A percentile compares a stretch with the other conserved stretches of the same genome.
Conservation (phyloP, 2,329 filamentous ascomycete genomes). For the Arthroderma sp. region DNA sequence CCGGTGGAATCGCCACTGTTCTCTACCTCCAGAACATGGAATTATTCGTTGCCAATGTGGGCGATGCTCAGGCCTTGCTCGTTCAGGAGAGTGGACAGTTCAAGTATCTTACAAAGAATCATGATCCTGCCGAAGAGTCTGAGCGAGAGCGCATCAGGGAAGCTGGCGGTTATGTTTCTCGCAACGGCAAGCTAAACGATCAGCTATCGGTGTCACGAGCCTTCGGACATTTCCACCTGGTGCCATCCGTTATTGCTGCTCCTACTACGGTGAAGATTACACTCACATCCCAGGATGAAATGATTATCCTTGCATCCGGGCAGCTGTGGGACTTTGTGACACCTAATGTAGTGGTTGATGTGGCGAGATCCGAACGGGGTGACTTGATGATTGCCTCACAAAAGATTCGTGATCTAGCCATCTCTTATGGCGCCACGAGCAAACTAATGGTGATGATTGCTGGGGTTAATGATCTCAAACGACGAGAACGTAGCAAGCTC, state of each 20-base stretch:
- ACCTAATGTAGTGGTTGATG: constrained; percentile 80
- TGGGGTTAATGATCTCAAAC: constrained; percentile 80
- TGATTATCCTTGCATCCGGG: constrained; percentile 77
- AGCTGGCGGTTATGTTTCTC: constrained; percentile 88
- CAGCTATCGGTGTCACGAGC: constrained; percentile 80
- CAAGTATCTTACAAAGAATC: constrained; percentile 74
- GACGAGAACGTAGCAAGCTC: constrained; percentile 62
- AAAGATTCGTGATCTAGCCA: constrained; percentile 85
- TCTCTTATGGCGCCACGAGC: constrained; percentile 82
- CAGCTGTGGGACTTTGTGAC: constrained; percentile 94
- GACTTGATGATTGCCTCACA: constrained; percentile 93
- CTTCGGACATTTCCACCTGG: constrained; percentile 86
- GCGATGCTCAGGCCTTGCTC: constrained; percentile 88
- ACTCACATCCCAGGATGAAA: constrained; percentile 80
- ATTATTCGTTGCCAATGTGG: constrained; percentile 87
- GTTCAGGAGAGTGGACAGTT: constrained; percentile 79
- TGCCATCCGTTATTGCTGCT: constrained; percentile 84
- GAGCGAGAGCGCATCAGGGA: constrained; percentile 86
- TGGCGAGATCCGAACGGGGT: constrained; percentile 70
- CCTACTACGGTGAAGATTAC: constrained; percentile 69
- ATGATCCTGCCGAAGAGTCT: constrained; percentile 75
- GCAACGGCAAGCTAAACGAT: constrained; percentile 89
- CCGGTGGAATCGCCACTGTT: constrained; percentile 83
- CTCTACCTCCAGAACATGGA: constrained; percentile 82
- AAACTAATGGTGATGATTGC: constrained; percentile 99